phyloP scores from a whole-genome alignment of 2,329 filamentous ascomycete genomes.

The Tolypocladium amazonense region DNA sequence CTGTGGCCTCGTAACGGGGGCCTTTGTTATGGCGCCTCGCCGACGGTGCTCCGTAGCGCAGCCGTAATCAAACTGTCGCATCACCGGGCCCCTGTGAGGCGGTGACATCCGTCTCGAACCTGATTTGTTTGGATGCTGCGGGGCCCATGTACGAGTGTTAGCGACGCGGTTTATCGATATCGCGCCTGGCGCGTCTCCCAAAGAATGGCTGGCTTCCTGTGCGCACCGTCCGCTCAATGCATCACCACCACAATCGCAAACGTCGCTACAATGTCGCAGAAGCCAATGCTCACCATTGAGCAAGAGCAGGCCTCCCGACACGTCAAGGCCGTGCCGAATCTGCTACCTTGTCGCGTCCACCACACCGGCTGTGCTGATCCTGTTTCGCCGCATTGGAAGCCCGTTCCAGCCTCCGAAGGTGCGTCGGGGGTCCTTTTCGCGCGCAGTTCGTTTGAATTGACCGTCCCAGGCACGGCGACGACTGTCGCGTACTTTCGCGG shows the following conservation, averaged over 20 bases:
- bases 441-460: neutral
- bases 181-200: neutral
- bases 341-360: constrained; percentile 72
- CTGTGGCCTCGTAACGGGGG: too few relatives aligned
- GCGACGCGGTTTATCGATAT: neutral
- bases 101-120: neutral
- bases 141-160: too few relatives aligned
- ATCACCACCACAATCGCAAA: neutral
- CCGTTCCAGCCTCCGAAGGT: constrained; percentile 33
- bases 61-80: too few relatives aligned
- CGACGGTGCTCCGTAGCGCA: too few relatives aligned
- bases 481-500: constrained; percentile 65
- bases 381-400: constrained; percentile 59
- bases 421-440: constrained; percentile 10
- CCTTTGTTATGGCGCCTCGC: too few relatives aligned
- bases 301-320: constrained; percentile 6
- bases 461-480: constrained; percentile 9
- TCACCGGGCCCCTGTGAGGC: neutral
- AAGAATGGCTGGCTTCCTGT: too few relatives aligned
- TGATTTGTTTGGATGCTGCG: too few relatives aligned
- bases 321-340: constrained; percentile 46
- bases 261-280: constrained; percentile 20
- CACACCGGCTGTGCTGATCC: constrained; percentile 63
- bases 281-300: constrained; percentile 31
- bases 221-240: neutral